phyloP scores from a whole-genome alignment of 2,329 filamentous ascomycete genomes.

The Penicillium verrucosum region DNA sequence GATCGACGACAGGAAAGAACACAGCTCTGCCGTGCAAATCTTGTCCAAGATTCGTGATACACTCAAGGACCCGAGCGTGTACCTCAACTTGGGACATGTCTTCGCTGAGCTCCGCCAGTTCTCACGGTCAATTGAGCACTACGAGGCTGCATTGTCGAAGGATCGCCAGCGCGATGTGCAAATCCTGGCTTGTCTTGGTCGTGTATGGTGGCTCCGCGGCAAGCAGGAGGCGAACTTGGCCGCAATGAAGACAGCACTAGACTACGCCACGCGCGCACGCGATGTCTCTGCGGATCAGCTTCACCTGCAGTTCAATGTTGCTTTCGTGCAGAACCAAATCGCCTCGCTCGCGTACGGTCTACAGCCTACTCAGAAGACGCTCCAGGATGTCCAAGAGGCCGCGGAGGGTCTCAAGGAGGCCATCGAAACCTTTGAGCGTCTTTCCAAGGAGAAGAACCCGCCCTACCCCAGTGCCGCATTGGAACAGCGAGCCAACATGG shows the following conservation, averaged over 20 bases:
- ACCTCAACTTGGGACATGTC: constrained; percentile 89
- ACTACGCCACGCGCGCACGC: constrained; percentile 66
- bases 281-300: constrained; percentile 76
- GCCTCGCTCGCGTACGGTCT: constrained; percentile 75
- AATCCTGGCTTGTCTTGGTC: constrained; percentile 80
- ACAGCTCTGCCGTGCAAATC: constrained; percentile 75
- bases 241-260: constrained; percentile 63
- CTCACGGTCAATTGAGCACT: constrained; percentile 86
- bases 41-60: constrained; percentile 90
- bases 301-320: constrained; percentile 95
- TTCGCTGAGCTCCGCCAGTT: constrained; percentile 89
- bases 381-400: constrained; percentile 77
- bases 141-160: constrained; percentile 78
- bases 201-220: constrained; percentile 80
- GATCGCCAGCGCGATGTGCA: constrained; percentile 74
- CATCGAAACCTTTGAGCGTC: constrained; percentile 64
- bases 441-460: constrained; percentile 62
- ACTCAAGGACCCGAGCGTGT: constrained; percentile 80
- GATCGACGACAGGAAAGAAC: constrained; percentile 90
- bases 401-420: constrained; percentile 78
- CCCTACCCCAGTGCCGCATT: constrained; percentile 89
- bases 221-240: constrained; percentile 63
- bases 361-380: constrained; percentile 70
- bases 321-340: constrained; percentile 94
- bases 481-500: constrained; percentile 96